These are phyloP conservation scores for Arabidopsis suecica DNA, from an alignment of 345 rosid species.

Conservation along the genomic window DNA sequence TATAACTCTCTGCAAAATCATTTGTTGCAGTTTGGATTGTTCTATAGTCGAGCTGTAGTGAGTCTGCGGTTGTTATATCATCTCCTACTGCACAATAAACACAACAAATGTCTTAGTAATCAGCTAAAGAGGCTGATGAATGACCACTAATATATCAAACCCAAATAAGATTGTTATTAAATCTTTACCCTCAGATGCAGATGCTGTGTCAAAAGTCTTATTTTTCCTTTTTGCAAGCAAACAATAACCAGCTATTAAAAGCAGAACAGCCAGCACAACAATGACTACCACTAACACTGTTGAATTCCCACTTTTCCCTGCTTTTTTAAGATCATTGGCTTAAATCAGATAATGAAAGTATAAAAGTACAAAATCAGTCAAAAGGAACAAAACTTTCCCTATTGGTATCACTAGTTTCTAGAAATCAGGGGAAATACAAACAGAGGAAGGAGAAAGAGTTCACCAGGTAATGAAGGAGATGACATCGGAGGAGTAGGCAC, in stretches of 20 bases:
- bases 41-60: constrained; percentile 54
- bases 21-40: constrained; percentile 57
- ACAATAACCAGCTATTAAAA: constrained; percentile 46
- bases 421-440: neutral
- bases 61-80: constrained; percentile 48
- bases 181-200: constrained; percentile 47
- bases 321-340: neutral
- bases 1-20: constrained; percentile 52
- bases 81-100: constrained; percentile 38
- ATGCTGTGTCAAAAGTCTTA: constrained; percentile 27
- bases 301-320: constrained; percentile 47
- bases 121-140: neutral
- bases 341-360: neutral
- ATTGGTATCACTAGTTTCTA: neutral
- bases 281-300: constrained; percentile 45
- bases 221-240: constrained; percentile 44
- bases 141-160: neutral
- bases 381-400: neutral
- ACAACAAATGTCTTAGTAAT: neutral
- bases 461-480: constrained; percentile 30
- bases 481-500: constrained; percentile 30
- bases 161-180: neutral
- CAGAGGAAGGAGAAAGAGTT: constrained; percentile 13
- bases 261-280: constrained; percentile 38
- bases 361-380: neutral